phyloP scores from a whole-genome alignment of 352 stramenopile species.

The Globisporangium uncinulatum region DNA sequence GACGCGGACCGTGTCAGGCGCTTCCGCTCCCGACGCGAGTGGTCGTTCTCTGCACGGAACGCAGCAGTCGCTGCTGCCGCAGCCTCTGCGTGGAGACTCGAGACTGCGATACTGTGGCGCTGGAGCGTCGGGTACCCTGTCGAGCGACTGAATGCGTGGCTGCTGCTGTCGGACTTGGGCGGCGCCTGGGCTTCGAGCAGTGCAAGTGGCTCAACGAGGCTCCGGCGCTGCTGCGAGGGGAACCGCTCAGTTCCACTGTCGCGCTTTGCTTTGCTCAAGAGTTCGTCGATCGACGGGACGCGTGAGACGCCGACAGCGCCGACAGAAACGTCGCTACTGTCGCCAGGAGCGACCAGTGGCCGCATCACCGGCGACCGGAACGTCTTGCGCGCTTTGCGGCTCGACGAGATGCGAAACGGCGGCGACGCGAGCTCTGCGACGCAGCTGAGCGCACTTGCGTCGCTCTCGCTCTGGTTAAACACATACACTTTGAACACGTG shows the following conservation, averaged over 20 bases:
- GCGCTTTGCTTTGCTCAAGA: slow-evolving; percentile 21
- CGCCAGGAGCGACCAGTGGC: slow-evolving; percentile 6
- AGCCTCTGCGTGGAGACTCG: slow-evolving; percentile 8
- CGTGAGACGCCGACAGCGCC: not conserved
- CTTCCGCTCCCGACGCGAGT: slow-evolving; percentile 55
- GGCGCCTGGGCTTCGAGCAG: slow-evolving; percentile 8
- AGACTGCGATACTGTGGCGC: slow-evolving; percentile 14
- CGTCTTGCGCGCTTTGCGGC: slow-evolving; percentile 75
- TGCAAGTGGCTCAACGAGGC: slow-evolving; percentile 14
- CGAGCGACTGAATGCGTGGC: not conserved
- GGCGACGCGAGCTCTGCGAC: slow-evolving; percentile 53
- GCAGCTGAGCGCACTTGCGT: slow-evolving; percentile 34
- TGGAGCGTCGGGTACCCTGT: slow-evolving; percentile 14
- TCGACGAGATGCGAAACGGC: slow-evolving; percentile 74
- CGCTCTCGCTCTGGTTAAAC: slow-evolving; percentile 31
- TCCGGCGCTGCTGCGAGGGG: slow-evolving; percentile 13
- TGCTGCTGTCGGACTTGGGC: slow-evolving; percentile 8
- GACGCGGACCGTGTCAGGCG: slow-evolving; percentile 63
- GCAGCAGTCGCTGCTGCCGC: slow-evolving; percentile 2
- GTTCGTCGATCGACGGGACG: slow-evolving; percentile 42
- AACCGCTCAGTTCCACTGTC: slow-evolving; percentile 2
- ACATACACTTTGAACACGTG: slow-evolving; percentile 79
- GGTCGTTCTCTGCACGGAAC: slow-evolving; percentile 21
- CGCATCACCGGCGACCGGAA: slow-evolving; percentile 46
- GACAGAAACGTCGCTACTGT: slow-evolving; percentile 7